A percentile compares a stretch with the other conserved stretches of the same genome.
Conservation (phyloP, 768 basidiomycete species). For the Podaxis sp. region DNA sequence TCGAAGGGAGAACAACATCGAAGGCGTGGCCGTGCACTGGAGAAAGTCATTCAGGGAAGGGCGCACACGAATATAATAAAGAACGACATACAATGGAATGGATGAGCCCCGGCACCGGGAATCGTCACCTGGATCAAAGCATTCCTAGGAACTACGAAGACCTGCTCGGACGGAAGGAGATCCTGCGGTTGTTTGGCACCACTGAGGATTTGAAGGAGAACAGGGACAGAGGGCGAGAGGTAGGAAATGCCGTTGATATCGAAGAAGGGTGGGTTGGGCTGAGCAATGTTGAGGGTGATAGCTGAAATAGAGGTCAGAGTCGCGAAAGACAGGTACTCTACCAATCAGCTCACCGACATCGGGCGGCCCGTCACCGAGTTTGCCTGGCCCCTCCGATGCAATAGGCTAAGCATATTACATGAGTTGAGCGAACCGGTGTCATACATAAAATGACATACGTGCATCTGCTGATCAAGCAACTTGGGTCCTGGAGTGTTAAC, state of each 20-base stretch:
- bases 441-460: not conserved
- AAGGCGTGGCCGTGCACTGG: slow-evolving; percentile 16
- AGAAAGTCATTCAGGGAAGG: not conserved
- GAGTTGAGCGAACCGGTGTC: not conserved
- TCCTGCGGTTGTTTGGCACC: slow-evolving; percentile 23
- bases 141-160: slow-evolving; percentile 29
- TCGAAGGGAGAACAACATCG: slow-evolving; percentile 12
- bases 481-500: slow-evolving; percentile 19
- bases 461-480: slow-evolving; percentile 23
- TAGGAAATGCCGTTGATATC: slow-evolving; percentile 16
- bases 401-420: not conserved
- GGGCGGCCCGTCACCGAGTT: slow-evolving; percentile 21
- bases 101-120: slow-evolving; percentile 24
- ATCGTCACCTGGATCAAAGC: slow-evolving; percentile 44
- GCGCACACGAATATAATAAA: no score
- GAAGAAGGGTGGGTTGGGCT: slow-evolving; percentile 12
- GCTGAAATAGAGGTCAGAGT: slow-evolving; percentile 8
- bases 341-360: slow-evolving; percentile 22
- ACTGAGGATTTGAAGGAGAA: slow-evolving; percentile 31
- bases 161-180: slow-evolving; percentile 20
- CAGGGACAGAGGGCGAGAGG: slow-evolving; percentile 30
- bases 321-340: not conserved
- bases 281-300: slow-evolving; percentile 24
- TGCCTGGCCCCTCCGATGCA: not conserved
- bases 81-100: slow-evolving; percentile 6